Base-by-base conservation (phyloP, 1,139 yeast species). In the Hansenula sp. region DNA sequence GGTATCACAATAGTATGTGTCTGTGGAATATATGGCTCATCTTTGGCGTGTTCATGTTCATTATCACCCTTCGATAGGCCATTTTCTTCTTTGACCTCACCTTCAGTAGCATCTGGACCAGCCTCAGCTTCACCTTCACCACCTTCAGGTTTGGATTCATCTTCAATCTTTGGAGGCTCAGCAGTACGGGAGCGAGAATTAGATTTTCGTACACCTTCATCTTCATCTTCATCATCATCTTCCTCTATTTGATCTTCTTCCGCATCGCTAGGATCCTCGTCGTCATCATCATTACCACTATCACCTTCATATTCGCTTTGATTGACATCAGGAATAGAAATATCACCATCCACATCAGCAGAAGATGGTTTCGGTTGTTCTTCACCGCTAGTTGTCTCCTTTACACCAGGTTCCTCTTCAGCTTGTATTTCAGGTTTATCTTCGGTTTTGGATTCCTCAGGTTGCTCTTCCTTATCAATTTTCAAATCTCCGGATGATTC, bases 1-100 rank as follows among this genome's bases (percentile, higher is more conserved):
- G 99, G 99, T 29, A 93, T 76, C n/a, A 93, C 81, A 45, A 93
- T 85, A 12, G 89, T 78, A 61, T 93, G 97, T 0, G 95, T 81
- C 67, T 93, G 99, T 25, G 73, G 73, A 25, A 68, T 51, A 17
- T 57, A 57, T 24, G 59, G 59, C 27, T 48, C 54, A 17, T 54
- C 49, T 27, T 40, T 34, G 6, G 33, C 5, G 10, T 13, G 16
- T 12, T 24, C 37, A 24, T 25, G 19, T 3, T 35, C 29, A 4
- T 36, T 21, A 5, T 37, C 33, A 16, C 31, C 31, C 8, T 31
- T 21, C 25, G 25, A 21, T 21, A 21, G 29, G 8, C 31, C 36
- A 31, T 15, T 17, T 21, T 33, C 36, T 12, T 17, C 24, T 32
- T 36, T 41, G 3, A 44, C 43, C 15, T 33, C 21, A 12, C 15